These are phyloP conservation scores for Cercophora scortea DNA, from an alignment of 495 filamentous ascomycete species.

Conservation along the genomic window DNA sequence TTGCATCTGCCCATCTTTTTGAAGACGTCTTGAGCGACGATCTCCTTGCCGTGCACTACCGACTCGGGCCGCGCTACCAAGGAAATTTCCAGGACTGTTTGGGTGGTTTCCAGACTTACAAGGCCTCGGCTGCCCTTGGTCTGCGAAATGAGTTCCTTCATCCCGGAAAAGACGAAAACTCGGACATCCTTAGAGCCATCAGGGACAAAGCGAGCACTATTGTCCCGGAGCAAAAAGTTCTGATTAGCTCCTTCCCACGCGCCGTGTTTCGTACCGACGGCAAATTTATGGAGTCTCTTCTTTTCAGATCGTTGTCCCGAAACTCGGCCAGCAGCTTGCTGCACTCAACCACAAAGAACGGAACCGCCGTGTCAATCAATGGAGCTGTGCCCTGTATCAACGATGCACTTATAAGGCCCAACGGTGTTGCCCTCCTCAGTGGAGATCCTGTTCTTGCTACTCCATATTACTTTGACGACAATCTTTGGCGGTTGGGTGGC, in stretches of 20 bases:
- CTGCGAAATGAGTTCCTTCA: constrained; percentile 87
- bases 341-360: constrained; percentile 61
- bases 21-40: constrained; percentile 86
- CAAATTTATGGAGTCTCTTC: constrained; percentile 61
- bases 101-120: constrained; percentile 94
- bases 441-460: constrained; percentile 77
- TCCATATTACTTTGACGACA: constrained; percentile 79
- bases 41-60: constrained; percentile 80
- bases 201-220: constrained; percentile 72
- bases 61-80: constrained; percentile 81
- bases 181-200: constrained; percentile 85
- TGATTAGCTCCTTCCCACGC: constrained; percentile 75
- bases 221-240: constrained; percentile 71
- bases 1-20: constrained; percentile 82
- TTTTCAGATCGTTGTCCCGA: constrained; percentile 69
- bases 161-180: constrained; percentile 83
- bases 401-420: constrained; percentile 68
- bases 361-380: constrained; percentile 78
- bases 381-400: constrained; percentile 82
- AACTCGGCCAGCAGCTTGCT: constrained; percentile 65
- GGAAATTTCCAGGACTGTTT: constrained; percentile 96
- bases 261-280: constrained; percentile 73
- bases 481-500: constrained; percentile 85
- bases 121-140: constrained; percentile 84
- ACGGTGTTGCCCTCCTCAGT: constrained; percentile 72